phyloP scores from a whole-genome alignment of 768 basidiomycete genomes.

The Trametes villosa region DNA sequence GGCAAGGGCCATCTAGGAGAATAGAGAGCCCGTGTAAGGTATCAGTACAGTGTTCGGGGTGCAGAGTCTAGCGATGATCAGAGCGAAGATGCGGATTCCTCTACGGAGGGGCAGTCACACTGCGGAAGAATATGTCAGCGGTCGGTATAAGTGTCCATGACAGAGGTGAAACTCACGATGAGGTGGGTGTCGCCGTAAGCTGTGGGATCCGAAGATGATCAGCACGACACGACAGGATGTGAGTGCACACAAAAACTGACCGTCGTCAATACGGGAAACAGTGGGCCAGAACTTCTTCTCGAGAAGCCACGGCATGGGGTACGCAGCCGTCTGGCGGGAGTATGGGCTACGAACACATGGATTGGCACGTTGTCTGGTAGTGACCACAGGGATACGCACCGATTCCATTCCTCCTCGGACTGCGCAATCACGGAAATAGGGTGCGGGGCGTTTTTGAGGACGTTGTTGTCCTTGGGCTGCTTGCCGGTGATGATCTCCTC shows the following conservation, averaged over 20 bases:
- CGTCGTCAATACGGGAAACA: conserved; percentile 90
- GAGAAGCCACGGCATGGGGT: conserved; percentile 79
- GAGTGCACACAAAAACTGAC: conserved; percentile 48
- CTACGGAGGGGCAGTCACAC: conserved; percentile 89
- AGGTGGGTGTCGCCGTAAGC: conserved; percentile 94
- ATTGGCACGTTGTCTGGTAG: background rate
- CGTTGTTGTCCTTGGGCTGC: conserved; percentile 89
- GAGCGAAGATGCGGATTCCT: conserved; percentile 60
- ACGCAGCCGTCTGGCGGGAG: conserved; percentile 87
- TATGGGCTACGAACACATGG: conserved; percentile 64
- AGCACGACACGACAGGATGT: conserved; percentile 2
- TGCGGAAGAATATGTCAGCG: conserved; percentile 35
- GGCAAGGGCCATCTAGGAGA: conserved; percentile 51
- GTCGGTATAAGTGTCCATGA: background rate
- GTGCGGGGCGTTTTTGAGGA: conserved; percentile 94
- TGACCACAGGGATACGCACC: conserved; percentile 47
- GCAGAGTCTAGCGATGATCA: conserved; percentile 26
- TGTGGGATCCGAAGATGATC: conserved; percentile 35
- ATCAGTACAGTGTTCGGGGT: conserved; percentile 16
- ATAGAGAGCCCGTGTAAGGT: conserved; percentile 35
- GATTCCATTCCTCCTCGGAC: conserved; percentile 85
- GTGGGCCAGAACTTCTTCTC: conserved; percentile 98
- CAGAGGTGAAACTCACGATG: conserved; percentile 57
- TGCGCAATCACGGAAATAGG: conserved; percentile 72
- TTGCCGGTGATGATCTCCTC: conserved; percentile 86